A percentile compares a stretch with the other conserved stretches of the same genome.
Evolutionary conservation across 2,329 filamentous ascomycete genomes (phyloP).

Genomic region (Tolypocladium ovalisporum): DNA sequence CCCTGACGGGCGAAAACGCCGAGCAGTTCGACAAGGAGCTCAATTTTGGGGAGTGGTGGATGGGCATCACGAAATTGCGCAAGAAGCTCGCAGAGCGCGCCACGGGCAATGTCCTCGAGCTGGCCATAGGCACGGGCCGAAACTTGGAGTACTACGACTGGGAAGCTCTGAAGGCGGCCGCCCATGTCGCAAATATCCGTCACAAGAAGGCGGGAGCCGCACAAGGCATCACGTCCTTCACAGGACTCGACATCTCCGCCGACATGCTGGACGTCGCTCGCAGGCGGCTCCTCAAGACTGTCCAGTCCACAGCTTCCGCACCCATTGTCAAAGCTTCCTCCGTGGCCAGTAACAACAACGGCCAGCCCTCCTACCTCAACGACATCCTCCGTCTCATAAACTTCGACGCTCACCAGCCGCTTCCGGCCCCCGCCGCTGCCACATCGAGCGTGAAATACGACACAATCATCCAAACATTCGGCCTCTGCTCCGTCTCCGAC

Average conservation of each 20-base stretch:
- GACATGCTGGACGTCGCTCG: slow-evolving; percentile 51
- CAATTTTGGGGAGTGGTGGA: slow-evolving; percentile 43
- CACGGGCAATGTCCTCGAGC: slow-evolving; percentile 47
- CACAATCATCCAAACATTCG: slow-evolving; percentile 54
- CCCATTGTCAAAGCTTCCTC: slow-evolving; percentile 20
- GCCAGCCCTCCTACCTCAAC: slow-evolving; percentile 27
- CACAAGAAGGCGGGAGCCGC: slow-evolving; percentile 6
- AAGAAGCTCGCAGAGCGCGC: slow-evolving; percentile 35
- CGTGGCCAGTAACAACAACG: slow-evolving; percentile 21
- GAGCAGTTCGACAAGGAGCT: slow-evolving; percentile 48
- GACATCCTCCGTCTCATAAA: slow-evolving; percentile 35
- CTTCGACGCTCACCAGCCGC: slow-evolving; percentile 33
- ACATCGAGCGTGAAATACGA: slow-evolving; percentile 40
- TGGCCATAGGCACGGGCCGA: slow-evolving; percentile 52
- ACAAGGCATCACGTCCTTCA: slow-evolving; percentile 39
- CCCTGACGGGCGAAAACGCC: slow-evolving; percentile 35
- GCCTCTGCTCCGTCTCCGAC: slow-evolving; percentile 50
- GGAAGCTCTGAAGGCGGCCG: slow-evolving; percentile 25
- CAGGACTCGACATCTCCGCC: slow-evolving; percentile 49
- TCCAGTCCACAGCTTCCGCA: slow-evolving; percentile 25
- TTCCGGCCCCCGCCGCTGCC: slow-evolving; percentile 28
- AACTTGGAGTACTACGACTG: slow-evolving; percentile 51
- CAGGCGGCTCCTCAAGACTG: slow-evolving; percentile 33
- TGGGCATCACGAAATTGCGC: slow-evolving; percentile 43
- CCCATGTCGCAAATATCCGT: slow-evolving; percentile 4